Percentiles rank a stretch among this genome's conserved stretches.
Conservation (phyloP, 352 stramenopile genomes). For the Blastocystis sp. region DNA sequence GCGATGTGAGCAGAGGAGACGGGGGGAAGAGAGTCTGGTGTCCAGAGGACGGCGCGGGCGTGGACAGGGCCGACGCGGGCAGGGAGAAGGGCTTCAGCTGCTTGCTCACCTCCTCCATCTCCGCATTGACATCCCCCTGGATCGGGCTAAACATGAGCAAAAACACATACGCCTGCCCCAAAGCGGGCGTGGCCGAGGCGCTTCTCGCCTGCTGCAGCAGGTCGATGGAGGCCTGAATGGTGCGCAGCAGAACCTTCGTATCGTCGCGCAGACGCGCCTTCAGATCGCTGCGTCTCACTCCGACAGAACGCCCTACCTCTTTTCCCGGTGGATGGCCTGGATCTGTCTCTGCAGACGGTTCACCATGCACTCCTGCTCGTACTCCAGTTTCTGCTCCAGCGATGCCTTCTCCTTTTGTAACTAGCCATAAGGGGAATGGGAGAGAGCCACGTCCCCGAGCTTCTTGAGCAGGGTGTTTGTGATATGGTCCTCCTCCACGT, state of each 20-base stretch:
- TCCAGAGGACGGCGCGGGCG: not conserved
- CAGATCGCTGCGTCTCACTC: slow-evolving; percentile 4
- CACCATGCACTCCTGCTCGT: slow-evolving; percentile 72
- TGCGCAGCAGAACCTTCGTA: slow-evolving; percentile 35
- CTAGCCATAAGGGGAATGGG: slow-evolving; percentile 22
- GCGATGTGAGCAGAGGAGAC: not conserved
- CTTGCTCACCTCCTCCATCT: slow-evolving; percentile 64
- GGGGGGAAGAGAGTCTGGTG: not conserved
- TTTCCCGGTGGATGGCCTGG: slow-evolving; percentile 52
- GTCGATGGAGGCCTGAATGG: slow-evolving; percentile 47
- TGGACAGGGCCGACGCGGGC: not conserved
- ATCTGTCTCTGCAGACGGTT: slow-evolving; percentile 70
- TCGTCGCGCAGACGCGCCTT: slow-evolving; percentile 50
- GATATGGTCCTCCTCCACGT: slow-evolving; percentile 71
- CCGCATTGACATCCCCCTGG: slow-evolving; percentile 20
- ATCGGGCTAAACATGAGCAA: slow-evolving; percentile 1
- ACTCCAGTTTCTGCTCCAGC: slow-evolving; percentile 71
- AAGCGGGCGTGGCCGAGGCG: slow-evolving; percentile 44
- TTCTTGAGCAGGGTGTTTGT: slow-evolving; percentile 71
- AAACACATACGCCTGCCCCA: not conserved
- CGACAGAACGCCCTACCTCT: not conserved
- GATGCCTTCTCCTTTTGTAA: slow-evolving; percentile 70
- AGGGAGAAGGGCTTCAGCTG: slow-evolving; percentile 36
- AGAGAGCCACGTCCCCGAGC: slow-evolving; percentile 60
- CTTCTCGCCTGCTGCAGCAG: slow-evolving; percentile 43